Base-by-base conservation (phyloP, 1,284 basidiomycete species). In the Neonothopanus nambi region DNA sequence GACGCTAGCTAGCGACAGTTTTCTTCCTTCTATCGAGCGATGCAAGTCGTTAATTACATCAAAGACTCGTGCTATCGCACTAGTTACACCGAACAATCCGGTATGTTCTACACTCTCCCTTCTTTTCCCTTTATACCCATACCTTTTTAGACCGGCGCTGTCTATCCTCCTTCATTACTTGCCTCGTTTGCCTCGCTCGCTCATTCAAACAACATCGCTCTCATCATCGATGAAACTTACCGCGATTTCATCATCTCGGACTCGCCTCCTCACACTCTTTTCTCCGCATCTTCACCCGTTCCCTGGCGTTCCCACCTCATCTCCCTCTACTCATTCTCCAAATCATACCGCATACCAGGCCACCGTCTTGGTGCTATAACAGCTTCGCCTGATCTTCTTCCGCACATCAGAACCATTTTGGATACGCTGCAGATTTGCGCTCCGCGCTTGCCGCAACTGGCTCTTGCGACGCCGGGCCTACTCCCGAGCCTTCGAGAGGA, bases 141-240 rank as follows among this genome's bases (percentile, higher is more conserved):
- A 40, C 2, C 44, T 69, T 1, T 68, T 58, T 60, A 92, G 91
- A 94, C 92, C 0, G 93, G 93, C 1, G 83, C 87, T 0, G 80
- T 83, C 3, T 94, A 93, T 63, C 68, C 86, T 0, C 76, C 82
- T 0, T 65, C 68, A 0, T 73, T 89, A 15, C 71, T 95, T n/a
- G 66, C 74, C 0, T 70, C 80, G 5, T 93, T 94, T 64, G 81
- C 81, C 3, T 63, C 69, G 0, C 77, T 95, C 0, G 89, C 91
- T 0, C 70, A 65, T 24, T 69, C 79, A 50, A 69, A 77, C 28
- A 72, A 77, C 3, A 66, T 95, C 9, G 86, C 91, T 0, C 78
- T 95, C n/a, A 80, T 95, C 20, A 58, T 95, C n/a, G 91, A 94
- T 67, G 90, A 93, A 69, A 93, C 92, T 0, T 95, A 96, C 68